A percentile compares a stretch with the other conserved stretches of the same genome.
These are phyloP conservation scores for Onygenales sp. DNA, from an alignment of 2,329 filamentous ascomycete genomes.

Conservation along the genomic window DNA sequence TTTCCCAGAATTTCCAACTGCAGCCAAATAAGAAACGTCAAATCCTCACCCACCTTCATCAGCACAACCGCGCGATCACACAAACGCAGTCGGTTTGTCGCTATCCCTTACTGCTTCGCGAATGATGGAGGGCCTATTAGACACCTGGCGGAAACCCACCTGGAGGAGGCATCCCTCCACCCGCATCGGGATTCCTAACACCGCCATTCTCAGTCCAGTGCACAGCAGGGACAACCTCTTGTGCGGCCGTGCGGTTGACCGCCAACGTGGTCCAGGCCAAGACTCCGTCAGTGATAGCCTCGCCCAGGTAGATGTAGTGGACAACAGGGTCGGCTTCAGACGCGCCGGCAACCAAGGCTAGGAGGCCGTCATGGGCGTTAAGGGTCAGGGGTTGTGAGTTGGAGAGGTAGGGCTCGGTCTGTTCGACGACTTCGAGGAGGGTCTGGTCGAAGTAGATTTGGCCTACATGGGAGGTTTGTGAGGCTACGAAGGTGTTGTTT, in stretches of 20 bases:
- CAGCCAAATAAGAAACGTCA: too few relatives aligned
- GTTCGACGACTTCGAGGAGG: conserved; percentile 44
- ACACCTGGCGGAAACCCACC: too few relatives aligned
- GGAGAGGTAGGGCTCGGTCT: conserved; percentile 35
- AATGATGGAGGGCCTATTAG: too few relatives aligned
- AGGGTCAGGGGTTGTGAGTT: conserved; percentile 40
- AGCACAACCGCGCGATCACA: too few relatives aligned
- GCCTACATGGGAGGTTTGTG: conserved; percentile 49
- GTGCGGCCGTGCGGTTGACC: conserved; percentile 33
- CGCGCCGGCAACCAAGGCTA: conserved; percentile 39
- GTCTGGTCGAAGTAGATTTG: conserved; percentile 57
- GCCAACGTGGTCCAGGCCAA: conserved; percentile 47
- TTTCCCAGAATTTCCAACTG: too few relatives aligned
- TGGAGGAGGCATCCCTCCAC: background rate
- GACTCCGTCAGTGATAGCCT: conserved; percentile 42
- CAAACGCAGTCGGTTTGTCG: too few relatives aligned
- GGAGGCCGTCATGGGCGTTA: conserved; percentile 44
- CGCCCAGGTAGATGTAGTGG: conserved; percentile 49
- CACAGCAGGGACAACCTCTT: conserved; percentile 19
- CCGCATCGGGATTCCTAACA: conserved; percentile 8
- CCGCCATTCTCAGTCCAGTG: conserved; percentile 26
- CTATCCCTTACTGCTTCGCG: too few relatives aligned
- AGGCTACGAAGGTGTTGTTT: conserved; percentile 44
- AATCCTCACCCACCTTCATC: too few relatives aligned
- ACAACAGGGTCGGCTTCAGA: conserved; percentile 47